A percentile compares a stretch with the other conserved stretches of the same genome.
Conservation (phyloP, 2,329 filamentous ascomycete species). For the Rutstroemia sp. region DNA sequence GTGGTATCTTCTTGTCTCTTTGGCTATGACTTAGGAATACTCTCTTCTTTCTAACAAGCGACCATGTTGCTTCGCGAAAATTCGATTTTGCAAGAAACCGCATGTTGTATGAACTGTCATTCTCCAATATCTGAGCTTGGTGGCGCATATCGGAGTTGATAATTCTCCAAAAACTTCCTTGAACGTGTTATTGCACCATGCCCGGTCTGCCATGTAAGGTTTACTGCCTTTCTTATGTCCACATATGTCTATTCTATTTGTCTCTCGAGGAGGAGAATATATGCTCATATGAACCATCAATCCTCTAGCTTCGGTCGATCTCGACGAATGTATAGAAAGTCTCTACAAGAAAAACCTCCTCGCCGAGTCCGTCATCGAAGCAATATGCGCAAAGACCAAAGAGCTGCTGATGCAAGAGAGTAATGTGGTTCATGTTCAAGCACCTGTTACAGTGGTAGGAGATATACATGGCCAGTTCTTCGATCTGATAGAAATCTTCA, state of each 20-base stretch:
- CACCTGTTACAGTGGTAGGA: slow-evolving; percentile 93
- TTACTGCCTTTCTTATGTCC: neutral
- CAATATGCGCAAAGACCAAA: slow-evolving; percentile 98
- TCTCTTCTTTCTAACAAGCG: slow-evolving; percentile 15
- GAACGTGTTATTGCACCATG: slow-evolving; percentile 35
- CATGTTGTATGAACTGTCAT: slow-evolving; percentile 18
- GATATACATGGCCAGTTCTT: slow-evolving; percentile 99
- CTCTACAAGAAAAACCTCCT: slow-evolving; percentile 96
- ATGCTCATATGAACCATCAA: neutral
- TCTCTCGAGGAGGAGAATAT: no score
- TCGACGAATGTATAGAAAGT: slow-evolving; percentile 96
- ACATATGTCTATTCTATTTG: neutral
- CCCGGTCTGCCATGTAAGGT: slow-evolving; percentile 49
- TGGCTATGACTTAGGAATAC: slow-evolving; percentile 19
- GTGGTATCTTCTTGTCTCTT: neutral
- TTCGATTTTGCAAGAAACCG: slow-evolving; percentile 21
- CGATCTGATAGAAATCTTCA: slow-evolving; percentile 98
- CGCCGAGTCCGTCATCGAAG: slow-evolving; percentile 95
- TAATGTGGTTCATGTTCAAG: slow-evolving; percentile 95
- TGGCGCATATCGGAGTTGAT: slow-evolving; percentile 16
- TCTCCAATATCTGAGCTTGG: slow-evolving; percentile 19
- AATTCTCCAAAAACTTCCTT: slow-evolving; percentile 2
- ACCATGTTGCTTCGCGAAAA: slow-evolving; percentile 30
- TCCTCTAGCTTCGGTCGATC: slow-evolving; percentile 76
- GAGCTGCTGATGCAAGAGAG: slow-evolving; percentile 99